A percentile compares a stretch with the other conserved stretches of the same genome.
Evolutionary conservation across 2,329 filamentous ascomycete genomes (phyloP).

Genomic region (Alternaria arbusti): DNA sequence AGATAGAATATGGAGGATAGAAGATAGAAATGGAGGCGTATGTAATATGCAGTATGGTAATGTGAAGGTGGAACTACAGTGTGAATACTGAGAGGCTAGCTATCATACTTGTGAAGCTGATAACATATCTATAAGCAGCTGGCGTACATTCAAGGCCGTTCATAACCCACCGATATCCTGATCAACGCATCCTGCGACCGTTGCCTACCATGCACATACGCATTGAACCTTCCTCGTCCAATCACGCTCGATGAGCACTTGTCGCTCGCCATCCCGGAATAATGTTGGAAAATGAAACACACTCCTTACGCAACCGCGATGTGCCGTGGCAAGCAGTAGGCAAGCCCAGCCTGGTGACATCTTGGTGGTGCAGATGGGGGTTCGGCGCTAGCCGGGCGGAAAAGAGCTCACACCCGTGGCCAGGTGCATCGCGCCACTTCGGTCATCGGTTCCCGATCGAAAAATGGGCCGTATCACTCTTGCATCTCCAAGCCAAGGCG

Average conservation of each 20-base stretch:
- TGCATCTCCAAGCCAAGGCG: neutral
- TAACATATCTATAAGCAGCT: neutral
- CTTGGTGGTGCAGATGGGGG: neutral
- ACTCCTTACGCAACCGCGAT: constrained; percentile 7
- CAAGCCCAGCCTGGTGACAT: neutral
- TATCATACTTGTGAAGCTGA: neutral
- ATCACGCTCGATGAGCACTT: neutral
- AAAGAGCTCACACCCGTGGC: constrained; percentile 7
- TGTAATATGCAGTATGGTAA: neutral
- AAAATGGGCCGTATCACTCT: neutral
- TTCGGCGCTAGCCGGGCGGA: constrained; percentile 9
- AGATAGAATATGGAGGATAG: neutral
- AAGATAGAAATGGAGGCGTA: neutral
- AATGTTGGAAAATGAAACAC: neutral
- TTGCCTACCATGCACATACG: neutral
- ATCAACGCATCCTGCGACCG: neutral
- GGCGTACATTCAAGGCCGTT: neutral
- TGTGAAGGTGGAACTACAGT: neutral
- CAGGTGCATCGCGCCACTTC: constrained; percentile 1
- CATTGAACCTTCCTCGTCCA: neutral
- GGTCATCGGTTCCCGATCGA: neutral
- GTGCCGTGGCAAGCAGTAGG: constrained; percentile 9
- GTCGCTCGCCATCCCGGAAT: neutral
- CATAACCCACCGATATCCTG: neutral
- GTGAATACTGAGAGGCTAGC: neutral